A percentile compares a stretch with the other conserved stretches of the same genome.
These are phyloP conservation scores for Stagonosporopsis vannaccii DNA, from an alignment of 2,329 filamentous ascomycete species.

Conservation along the genomic window DNA sequence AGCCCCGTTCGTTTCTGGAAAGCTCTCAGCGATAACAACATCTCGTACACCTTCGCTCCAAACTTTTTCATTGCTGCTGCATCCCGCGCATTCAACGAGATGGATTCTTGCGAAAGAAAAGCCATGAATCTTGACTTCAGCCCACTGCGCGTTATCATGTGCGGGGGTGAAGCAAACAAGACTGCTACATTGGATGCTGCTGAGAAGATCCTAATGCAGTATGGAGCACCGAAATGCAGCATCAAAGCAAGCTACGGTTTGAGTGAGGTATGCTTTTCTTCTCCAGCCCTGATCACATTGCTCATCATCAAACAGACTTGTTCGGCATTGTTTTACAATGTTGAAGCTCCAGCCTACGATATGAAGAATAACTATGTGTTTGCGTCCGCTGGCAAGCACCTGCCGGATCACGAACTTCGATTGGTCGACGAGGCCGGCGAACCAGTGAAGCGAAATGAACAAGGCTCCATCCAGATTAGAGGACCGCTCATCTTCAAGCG, in stretches of 20 bases:
- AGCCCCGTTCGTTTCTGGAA: conserved; percentile 52
- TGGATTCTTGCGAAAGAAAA: neutral
- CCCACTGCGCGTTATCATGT: conserved; percentile 44
- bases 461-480: conserved; percentile 34
- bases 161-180: conserved; percentile 58
- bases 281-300: neutral
- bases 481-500: conserved; percentile 51
- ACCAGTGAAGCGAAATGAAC: conserved; percentile 14
- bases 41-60: conserved; percentile 56
- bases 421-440: conserved; percentile 29
- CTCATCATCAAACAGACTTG: conserved; percentile 52
- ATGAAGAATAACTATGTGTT: conserved; percentile 35
- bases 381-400: conserved; percentile 51
- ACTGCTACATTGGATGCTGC: conserved; percentile 42
- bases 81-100: conserved; percentile 9
- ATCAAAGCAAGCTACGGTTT: conserved; percentile 57
- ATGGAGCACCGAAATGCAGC: conserved; percentile 44
- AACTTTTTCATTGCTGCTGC: conserved; percentile 51
- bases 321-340: conserved; percentile 57
- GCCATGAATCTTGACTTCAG: conserved; percentile 34
- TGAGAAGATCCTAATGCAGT: conserved; percentile 37
- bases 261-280: conserved; percentile 46
- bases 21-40: conserved; percentile 51
- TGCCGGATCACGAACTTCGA: conserved; percentile 52
- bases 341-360: conserved; percentile 53